Conservation (phyloP, 2,329 filamentous ascomycete species). For the Hypoxylon sp. region DNA sequence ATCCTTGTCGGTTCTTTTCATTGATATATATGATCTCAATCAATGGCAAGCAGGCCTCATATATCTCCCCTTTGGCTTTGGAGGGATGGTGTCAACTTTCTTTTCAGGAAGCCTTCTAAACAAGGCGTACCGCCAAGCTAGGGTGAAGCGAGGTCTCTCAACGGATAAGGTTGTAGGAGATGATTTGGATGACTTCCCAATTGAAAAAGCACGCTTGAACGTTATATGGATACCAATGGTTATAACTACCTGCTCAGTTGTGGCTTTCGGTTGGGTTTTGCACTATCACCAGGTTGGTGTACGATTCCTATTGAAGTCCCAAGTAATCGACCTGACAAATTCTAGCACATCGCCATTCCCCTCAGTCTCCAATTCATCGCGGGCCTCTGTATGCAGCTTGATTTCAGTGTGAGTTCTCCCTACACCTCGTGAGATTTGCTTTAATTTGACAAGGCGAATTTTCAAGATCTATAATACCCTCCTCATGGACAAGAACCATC, state of each 20-base stretch:
- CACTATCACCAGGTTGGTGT: too few relatives aligned
- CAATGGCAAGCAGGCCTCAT: too few relatives aligned
- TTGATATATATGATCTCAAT: too few relatives aligned
- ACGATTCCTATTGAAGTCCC: too few relatives aligned
- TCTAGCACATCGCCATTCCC: too few relatives aligned
- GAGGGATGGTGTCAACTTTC: constrained; percentile 1
- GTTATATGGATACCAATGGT: constrained; percentile 8
- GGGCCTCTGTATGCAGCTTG: neutral
- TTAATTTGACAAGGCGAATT: neutral
- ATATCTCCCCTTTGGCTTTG: too few relatives aligned
- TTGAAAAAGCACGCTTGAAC: constrained; percentile 9
- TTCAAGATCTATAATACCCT: constrained; percentile 39
- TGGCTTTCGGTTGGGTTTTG: too few relatives aligned
- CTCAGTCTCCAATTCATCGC: too few relatives aligned
- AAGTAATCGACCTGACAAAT: too few relatives aligned
- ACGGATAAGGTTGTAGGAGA: constrained; percentile 1
- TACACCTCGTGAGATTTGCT: neutral
- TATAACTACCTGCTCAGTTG: neutral
- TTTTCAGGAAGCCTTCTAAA: neutral
- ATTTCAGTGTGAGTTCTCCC: constrained; percentile 9
- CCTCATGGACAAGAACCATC: constrained; percentile 43
- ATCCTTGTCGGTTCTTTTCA: too few relatives aligned
- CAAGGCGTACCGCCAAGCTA: neutral
- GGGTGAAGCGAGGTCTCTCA: constrained; percentile 4
- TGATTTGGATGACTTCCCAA: constrained; percentile 10